A percentile compares a stretch with the other conserved stretches of the same genome.
phyloP scores from a whole-genome alignment of 1,139 yeast genomes.

The Yamadazyma friedrichii region DNA sequence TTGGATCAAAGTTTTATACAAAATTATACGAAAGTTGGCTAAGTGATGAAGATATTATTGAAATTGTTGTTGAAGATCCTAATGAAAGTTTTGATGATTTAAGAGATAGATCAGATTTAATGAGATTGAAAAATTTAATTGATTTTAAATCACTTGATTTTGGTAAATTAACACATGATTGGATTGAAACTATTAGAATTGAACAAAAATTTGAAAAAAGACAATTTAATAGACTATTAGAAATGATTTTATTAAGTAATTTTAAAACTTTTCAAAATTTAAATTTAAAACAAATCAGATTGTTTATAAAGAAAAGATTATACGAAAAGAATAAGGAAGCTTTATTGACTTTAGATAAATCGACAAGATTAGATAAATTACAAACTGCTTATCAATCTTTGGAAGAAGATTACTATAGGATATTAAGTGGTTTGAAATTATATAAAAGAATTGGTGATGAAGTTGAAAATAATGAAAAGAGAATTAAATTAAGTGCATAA shows the following conservation, averaged over 20 bases:
- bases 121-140: slow-evolving; percentile 35
- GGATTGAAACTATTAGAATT: slow-evolving; percentile 41
- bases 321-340: slow-evolving; percentile 81
- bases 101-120: slow-evolving; percentile 79
- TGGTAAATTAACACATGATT: slow-evolving; percentile 24
- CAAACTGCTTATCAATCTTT: slow-evolving; percentile 73
- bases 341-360: slow-evolving; percentile 59
- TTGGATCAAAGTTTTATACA: slow-evolving; percentile 68
- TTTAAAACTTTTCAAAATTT: slow-evolving; percentile 25
- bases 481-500: slow-evolving; percentile 7
- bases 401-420: slow-evolving; percentile 66
- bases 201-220: slow-evolving; percentile 67
- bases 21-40: slow-evolving; percentile 56
- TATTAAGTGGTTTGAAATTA: slow-evolving; percentile 39
- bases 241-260: slow-evolving; percentile 64
- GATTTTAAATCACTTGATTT: slow-evolving; percentile 20
- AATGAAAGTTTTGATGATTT: slow-evolving; percentile 89
- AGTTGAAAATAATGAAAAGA: slow-evolving; percentile 12
- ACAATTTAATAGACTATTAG: slow-evolving; percentile 75
- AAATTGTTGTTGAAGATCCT: slow-evolving; percentile 93
- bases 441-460: slow-evolving; percentile 7
- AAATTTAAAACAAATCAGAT: slow-evolving; percentile 44
- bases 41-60: slow-evolving; percentile 52
- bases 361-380: slow-evolving; percentile 63
- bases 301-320: slow-evolving; percentile 69